Percentiles rank a stretch among this genome's conserved stretches.
phyloP scores from a whole-genome alignment of 2,329 filamentous ascomycete genomes.

The Fusarium caatingaense region DNA sequence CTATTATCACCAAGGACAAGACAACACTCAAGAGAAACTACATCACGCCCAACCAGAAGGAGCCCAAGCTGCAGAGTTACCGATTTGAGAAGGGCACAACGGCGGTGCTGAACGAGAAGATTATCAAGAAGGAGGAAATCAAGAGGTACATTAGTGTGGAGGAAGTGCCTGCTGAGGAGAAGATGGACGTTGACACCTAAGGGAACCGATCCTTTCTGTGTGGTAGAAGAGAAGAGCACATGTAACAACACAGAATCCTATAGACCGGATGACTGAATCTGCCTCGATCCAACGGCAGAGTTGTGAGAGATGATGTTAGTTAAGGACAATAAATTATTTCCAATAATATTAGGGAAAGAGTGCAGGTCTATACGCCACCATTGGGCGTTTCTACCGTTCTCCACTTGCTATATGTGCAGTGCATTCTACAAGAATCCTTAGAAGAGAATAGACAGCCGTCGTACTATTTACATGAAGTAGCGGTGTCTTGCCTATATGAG shows the following conservation, averaged over 20 bases:
- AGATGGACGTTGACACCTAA: slow-evolving; percentile 75
- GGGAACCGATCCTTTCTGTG: slow-evolving; percentile 15
- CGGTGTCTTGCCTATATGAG: slow-evolving; percentile 9
- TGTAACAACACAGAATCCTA: slow-evolving; percentile 45
- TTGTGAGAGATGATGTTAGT: slow-evolving; percentile 12
- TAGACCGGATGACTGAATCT: slow-evolving; percentile 34
- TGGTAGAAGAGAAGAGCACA: slow-evolving; percentile 33
- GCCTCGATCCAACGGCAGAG: slow-evolving; percentile 11
- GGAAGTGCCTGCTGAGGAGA: slow-evolving; percentile 78
- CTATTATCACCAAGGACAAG: slow-evolving; percentile 94
- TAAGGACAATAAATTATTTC: slow-evolving; percentile 21
- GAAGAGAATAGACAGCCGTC: slow-evolving; percentile 26
- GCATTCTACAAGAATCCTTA: slow-evolving; percentile 28
- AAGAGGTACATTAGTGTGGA: slow-evolving; percentile 94
- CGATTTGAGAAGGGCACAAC: slow-evolving; percentile 92
- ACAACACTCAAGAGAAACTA: slow-evolving; percentile 93
- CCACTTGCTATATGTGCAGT: slow-evolving; percentile 20
- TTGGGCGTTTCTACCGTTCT: neutral
- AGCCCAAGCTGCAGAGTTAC: slow-evolving; percentile 93
- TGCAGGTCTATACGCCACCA: neutral
- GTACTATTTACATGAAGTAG: slow-evolving; percentile 9
- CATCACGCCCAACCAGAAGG: slow-evolving; percentile 91
- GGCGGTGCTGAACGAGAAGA: slow-evolving; percentile 93
- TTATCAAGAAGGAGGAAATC: slow-evolving; percentile 93
- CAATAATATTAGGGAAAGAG: slow-evolving; percentile 11